These are phyloP conservation scores for Plasmodium fragile DNA, from an alignment of 169 alveolate species.

Conservation along the genomic window DNA sequence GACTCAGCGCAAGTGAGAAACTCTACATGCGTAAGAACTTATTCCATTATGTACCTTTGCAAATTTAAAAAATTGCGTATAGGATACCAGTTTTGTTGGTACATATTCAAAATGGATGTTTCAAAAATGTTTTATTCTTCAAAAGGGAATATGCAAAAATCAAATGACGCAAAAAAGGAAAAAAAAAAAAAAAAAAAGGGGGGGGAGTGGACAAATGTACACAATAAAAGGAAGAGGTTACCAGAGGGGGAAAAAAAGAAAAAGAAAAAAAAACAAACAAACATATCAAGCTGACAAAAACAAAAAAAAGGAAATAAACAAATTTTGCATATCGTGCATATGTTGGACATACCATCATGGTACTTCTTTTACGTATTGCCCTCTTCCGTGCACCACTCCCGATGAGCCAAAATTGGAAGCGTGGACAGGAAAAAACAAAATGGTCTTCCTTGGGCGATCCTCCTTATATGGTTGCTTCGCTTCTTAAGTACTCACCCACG, in stretches of 20 bases:
- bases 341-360: neutral
- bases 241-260: neutral
- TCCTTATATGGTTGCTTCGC: constrained; percentile 48
- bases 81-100: neutral
- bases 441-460: neutral
- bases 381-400: neutral
- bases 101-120: neutral
- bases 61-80: neutral
- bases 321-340: neutral
- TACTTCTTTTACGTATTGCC: neutral
- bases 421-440: neutral
- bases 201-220: neutral
- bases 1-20: neutral
- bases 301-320: neutral
- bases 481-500: constrained; percentile 76
- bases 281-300: neutral
- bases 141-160: neutral
- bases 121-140: neutral
- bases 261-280: neutral
- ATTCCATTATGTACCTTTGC: neutral
- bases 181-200: neutral
- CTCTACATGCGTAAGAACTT: neutral
- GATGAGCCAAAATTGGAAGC: neutral
- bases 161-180: neutral
- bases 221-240: neutral